Percentiles rank a stretch among this genome's conserved stretches.
Conservation (phyloP, 2,329 filamentous ascomycete species). For the Neofusicoccum laricinum region DNA sequence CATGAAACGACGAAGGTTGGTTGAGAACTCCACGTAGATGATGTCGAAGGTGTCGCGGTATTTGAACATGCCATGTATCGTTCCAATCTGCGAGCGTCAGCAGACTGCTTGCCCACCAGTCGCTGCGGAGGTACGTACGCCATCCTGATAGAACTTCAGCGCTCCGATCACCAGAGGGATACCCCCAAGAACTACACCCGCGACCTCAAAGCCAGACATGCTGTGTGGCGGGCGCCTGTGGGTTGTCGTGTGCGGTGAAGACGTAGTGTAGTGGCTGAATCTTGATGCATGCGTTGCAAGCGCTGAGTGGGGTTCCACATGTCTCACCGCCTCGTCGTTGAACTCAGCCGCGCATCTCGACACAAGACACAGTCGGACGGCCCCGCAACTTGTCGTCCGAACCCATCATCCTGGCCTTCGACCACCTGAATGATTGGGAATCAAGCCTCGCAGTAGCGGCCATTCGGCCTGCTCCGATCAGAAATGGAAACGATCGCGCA, state of each 20-base stretch:
- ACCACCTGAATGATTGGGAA: too few species aligned
- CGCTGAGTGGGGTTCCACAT: too few species aligned
- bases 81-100: not conserved
- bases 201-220: constrained; percentile 22
- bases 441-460: not conserved
- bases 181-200: constrained; percentile 20
- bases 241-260: too few species aligned
- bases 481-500: not conserved
- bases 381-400: too few species aligned
- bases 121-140: not conserved
- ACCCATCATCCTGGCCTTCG: too few species aligned
- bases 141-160: constrained; percentile 18
- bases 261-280: too few species aligned
- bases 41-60: not conserved
- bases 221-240: too few species aligned
- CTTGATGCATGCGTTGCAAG: too few species aligned
- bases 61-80: not conserved
- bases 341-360: too few species aligned
- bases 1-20: not conserved
- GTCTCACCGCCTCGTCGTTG: too few species aligned
- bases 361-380: too few species aligned
- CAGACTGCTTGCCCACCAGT: not conserved
- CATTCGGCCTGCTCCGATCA: too few species aligned
- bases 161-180: constrained; percentile 20
- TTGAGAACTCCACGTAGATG: not conserved